These are phyloP conservation scores for Aspergillus costaricaensis DNA, from an alignment of 2,329 filamentous ascomycete species.

Conservation along the genomic window DNA sequence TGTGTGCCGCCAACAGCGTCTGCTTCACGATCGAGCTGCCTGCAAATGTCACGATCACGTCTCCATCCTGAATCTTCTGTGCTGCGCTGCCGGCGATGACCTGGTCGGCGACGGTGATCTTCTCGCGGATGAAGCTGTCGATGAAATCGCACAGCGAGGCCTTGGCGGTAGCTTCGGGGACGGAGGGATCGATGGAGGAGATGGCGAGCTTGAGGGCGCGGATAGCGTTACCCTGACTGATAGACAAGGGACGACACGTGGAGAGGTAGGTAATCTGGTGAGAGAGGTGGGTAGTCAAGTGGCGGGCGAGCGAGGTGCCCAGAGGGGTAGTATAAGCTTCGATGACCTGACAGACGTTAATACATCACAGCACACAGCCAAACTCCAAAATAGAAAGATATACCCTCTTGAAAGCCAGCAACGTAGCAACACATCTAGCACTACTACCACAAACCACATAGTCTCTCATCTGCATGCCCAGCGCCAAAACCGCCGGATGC, in stretches of 20 bases:
- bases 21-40: constrained; percentile 84
- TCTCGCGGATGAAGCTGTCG: constrained; percentile 86
- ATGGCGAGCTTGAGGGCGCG: constrained; percentile 92
- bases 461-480: constrained; percentile 87
- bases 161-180: constrained; percentile 80
- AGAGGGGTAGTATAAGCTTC: constrained; percentile 87
- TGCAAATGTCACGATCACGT: constrained; percentile 83
- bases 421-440: constrained; percentile 80
- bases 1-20: constrained; percentile 72
- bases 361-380: neutral
- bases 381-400: constrained; percentile 24
- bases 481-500: constrained; percentile 78
- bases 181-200: constrained; percentile 83
- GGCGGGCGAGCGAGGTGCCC: constrained; percentile 80
- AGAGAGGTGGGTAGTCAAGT: constrained; percentile 89
- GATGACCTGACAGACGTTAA: constrained; percentile 65
- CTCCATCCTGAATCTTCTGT: constrained; percentile 73
- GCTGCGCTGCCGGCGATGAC: constrained; percentile 78
- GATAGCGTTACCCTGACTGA: constrained; percentile 96
- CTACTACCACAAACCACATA: constrained; percentile 90
- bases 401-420: constrained; percentile 87
- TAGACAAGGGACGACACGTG: constrained; percentile 91
- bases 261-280: constrained; percentile 95
- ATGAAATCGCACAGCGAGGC: constrained; percentile 75
- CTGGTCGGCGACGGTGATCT: constrained; percentile 81